Conservation (phyloP, 179 eudicot species). For the Spergularia azorica region DNA sequence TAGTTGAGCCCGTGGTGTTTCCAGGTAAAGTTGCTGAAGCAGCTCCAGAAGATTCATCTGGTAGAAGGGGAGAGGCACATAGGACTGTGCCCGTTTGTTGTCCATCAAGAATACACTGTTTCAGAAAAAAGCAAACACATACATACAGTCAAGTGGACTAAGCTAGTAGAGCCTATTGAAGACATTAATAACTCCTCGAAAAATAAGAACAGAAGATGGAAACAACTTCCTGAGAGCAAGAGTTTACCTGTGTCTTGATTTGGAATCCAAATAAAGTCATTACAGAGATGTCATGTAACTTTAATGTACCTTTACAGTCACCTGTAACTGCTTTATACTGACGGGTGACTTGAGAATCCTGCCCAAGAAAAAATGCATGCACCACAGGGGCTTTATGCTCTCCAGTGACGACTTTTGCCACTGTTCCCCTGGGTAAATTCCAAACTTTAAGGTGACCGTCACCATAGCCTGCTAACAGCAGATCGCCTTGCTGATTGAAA, state of each 20-base stretch:
- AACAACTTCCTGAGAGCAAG: conserved; percentile 1
- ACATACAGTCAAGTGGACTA: background rate
- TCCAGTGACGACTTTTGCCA: conserved; percentile 63
- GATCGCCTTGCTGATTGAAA: conserved; percentile 88
- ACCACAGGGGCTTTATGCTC: conserved; percentile 84
- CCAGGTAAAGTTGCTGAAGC: conserved; percentile 47
- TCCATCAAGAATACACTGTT: conserved; percentile 90
- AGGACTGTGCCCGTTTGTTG: conserved; percentile 70
- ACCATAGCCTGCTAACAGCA: conserved; percentile 86
- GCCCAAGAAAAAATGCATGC: conserved; percentile 78
- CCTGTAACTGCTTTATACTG: conserved; percentile 81
- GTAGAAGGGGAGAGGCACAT: conserved; percentile 82
- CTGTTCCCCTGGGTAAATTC: conserved; percentile 73
- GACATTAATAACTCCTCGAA: background rate
- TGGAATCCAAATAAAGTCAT: conserved; percentile 67
- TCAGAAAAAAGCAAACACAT: conserved; percentile 17
- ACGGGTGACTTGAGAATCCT: conserved; percentile 71
- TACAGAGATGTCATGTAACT: conserved; percentile 61
- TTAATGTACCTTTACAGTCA: conserved; percentile 81
- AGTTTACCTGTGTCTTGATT: conserved; percentile 55
- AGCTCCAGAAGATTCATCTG: conserved; percentile 58
- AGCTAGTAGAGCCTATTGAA: background rate
- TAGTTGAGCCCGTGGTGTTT: conserved; percentile 46
- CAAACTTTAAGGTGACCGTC: conserved; percentile 80
- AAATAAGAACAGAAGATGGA: background rate